Percentiles rank a stretch among this genome's conserved stretches.
Evolutionary conservation across 768 basidiomycete species (phyloP).

Genomic region (Candolleomyces efflorescens): DNA sequence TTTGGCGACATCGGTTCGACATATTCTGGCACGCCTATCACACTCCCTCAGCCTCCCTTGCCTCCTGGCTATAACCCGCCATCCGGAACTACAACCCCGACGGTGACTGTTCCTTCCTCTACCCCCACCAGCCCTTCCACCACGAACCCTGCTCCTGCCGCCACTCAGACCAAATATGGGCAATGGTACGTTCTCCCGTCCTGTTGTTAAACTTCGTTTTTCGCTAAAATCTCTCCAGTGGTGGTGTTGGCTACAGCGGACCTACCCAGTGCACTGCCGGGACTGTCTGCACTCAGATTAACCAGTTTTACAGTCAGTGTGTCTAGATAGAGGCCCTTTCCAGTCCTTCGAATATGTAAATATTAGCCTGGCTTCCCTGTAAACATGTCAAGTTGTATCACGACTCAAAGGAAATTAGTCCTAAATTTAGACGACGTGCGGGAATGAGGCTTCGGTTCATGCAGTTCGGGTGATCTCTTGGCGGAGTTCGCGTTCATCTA

Average conservation of each 20-base stretch:
- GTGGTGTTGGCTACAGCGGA: conserved; percentile 33
- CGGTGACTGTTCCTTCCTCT: conserved; percentile 1
- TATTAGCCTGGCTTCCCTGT: no score
- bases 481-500: neutral
- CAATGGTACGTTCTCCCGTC: conserved; percentile 20
- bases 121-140: neutral
- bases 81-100: neutral
- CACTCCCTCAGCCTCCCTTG: neutral
- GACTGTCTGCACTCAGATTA: conserved; percentile 23
- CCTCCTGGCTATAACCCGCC: neutral
- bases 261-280: conserved; percentile 30
- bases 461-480: neutral
- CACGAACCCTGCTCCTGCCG: conserved; percentile 11
- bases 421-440: neutral
- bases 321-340: conserved; percentile 4
- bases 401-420: neutral
- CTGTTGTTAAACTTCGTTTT: neutral
- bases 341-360: neutral
- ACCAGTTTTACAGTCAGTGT: conserved; percentile 32
- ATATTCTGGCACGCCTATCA: conserved; percentile 13
- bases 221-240: conserved; percentile 11
- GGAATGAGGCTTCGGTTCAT: neutral
- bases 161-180: conserved; percentile 21
- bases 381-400: no score
- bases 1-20: conserved; percentile 48